These are phyloP conservation scores for Lachnellula suecica DNA, from an alignment of 2,329 filamentous ascomycete species.

Conservation along the genomic window DNA sequence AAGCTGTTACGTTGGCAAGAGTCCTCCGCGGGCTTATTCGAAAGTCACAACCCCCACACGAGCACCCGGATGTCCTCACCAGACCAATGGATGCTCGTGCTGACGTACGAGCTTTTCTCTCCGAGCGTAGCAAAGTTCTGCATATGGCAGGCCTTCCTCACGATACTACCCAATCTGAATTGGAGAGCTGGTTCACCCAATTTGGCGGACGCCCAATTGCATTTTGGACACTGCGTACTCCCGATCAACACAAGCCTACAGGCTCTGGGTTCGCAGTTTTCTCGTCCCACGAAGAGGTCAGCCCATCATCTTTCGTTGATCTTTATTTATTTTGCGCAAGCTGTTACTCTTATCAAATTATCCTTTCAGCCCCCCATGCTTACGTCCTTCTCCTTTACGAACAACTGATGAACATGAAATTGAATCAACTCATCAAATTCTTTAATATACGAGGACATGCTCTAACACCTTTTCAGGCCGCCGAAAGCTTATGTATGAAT, in stretches of 20 bases:
- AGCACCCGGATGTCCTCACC: conserved; percentile 92
- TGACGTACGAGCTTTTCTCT: conserved; percentile 92
- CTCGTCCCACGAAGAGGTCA: conserved; percentile 96
- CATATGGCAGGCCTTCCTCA: conserved; percentile 97
- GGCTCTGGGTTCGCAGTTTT: conserved; percentile 98
- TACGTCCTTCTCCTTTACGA: conserved; percentile 33
- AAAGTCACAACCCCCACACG: conserved; percentile 91
- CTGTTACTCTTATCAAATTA: conserved; percentile 27
- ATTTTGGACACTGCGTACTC: conserved; percentile 97
- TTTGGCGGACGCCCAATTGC: conserved; percentile 97
- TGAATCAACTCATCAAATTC: conserved; percentile 27
- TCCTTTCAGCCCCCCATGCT: conserved; percentile 27
- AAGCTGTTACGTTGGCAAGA: conserved; percentile 89
- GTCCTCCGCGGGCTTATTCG: conserved; percentile 90
- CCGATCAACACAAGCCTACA: conserved; percentile 99
- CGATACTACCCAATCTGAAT: conserved; percentile 96
- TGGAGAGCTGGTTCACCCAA: conserved; percentile 99
- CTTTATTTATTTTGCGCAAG: conserved; percentile 27
- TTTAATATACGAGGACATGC: conserved; percentile 30
- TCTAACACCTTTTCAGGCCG: conserved; percentile 62
- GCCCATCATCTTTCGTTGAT: conserved; percentile 23
- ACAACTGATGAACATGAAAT: conserved; percentile 21
- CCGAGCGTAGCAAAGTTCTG: conserved; percentile 94
- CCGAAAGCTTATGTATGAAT: conserved; percentile 98
- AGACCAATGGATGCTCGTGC: conserved; percentile 95